These are phyloP conservation scores for Nothophoma quercina DNA, from an alignment of 2,329 filamentous ascomycete species.

Conservation along the genomic window DNA sequence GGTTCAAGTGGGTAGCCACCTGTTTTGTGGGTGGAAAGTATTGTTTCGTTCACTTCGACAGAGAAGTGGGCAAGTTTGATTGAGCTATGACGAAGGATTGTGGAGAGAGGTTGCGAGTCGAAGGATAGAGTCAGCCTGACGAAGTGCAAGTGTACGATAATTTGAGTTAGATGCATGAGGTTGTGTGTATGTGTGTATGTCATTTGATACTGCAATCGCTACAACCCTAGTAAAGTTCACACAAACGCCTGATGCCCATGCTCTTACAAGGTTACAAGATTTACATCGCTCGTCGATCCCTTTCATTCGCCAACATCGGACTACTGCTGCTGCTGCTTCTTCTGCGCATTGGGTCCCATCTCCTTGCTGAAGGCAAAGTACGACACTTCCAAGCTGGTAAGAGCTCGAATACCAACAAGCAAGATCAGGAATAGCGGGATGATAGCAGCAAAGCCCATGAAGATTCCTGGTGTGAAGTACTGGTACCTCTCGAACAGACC, in stretches of 20 bases:
- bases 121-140: too few species aligned
- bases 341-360: constrained; percentile 86
- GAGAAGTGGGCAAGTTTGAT: constrained; percentile 18
- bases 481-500: constrained; percentile 89
- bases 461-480: constrained; percentile 90
- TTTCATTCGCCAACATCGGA: neutral
- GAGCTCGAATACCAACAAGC: constrained; percentile 76
- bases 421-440: constrained; percentile 79
- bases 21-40: constrained; percentile 36
- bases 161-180: neutral
- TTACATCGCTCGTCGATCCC: constrained; percentile 7
- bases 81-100: neutral
- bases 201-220: constrained; percentile 5
- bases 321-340: constrained; percentile 66
- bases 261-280: constrained; percentile 23
- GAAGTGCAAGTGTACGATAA: neutral
- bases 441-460: constrained; percentile 79
- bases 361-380: constrained; percentile 98
- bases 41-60: constrained; percentile 33
- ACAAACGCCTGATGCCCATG: constrained; percentile 27
- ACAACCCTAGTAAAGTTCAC: constrained; percentile 7
- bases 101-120: neutral
- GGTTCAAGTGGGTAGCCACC: constrained; percentile 37
- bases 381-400: constrained; percentile 83
- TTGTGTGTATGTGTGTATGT: constrained; percentile 6